Evolutionary conservation across 1,139 yeast genomes (phyloP).

Genomic region (Williopsis jadinii): DNA sequence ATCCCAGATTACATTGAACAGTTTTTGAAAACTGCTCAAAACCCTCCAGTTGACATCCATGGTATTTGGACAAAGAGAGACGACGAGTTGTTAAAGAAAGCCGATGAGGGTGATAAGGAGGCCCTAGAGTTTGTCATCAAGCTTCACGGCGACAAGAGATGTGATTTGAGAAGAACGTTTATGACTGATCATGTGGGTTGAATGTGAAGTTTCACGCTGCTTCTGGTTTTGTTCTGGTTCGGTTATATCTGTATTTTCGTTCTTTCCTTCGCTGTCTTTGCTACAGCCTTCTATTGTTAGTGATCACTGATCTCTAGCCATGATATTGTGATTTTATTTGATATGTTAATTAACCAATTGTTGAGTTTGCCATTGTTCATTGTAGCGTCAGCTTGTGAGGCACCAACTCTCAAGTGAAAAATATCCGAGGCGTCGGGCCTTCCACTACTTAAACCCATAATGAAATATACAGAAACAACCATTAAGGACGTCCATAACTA

Average conservation of each 20-base stretch:
- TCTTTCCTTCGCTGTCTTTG: neutral
- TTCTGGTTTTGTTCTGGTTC: neutral
- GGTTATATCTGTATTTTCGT: neutral
- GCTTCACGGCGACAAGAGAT: conserved; percentile 32
- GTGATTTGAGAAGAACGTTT: conserved; percentile 32
- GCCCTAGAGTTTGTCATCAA: conserved; percentile 26
- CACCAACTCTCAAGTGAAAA: too few relatives aligned
- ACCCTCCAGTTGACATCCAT: conserved; percentile 36
- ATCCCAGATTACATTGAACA: conserved; percentile 38
- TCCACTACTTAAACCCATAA: too few relatives aligned
- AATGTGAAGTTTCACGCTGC: neutral
- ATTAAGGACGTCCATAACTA: too few relatives aligned
- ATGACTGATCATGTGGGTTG: conserved; percentile 20
- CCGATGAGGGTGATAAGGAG: conserved; percentile 20
- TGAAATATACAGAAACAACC: too few relatives aligned
- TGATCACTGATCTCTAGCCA: too few relatives aligned
- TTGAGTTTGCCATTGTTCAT: too few relatives aligned
- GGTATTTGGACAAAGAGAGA: conserved; percentile 47
- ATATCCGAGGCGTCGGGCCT: too few relatives aligned
- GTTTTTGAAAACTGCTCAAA: conserved; percentile 36
- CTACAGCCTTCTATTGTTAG: too few relatives aligned
- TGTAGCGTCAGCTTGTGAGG: too few relatives aligned
- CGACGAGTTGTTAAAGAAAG: conserved; percentile 28
- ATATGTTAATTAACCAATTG: too few relatives aligned
- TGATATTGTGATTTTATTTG: too few relatives aligned